Percentiles rank a stretch among this genome's conserved stretches.
These are phyloP conservation scores for Fraxinus americana DNA, from an alignment of 257 asterid genomes.

Conservation along the genomic window DNA sequence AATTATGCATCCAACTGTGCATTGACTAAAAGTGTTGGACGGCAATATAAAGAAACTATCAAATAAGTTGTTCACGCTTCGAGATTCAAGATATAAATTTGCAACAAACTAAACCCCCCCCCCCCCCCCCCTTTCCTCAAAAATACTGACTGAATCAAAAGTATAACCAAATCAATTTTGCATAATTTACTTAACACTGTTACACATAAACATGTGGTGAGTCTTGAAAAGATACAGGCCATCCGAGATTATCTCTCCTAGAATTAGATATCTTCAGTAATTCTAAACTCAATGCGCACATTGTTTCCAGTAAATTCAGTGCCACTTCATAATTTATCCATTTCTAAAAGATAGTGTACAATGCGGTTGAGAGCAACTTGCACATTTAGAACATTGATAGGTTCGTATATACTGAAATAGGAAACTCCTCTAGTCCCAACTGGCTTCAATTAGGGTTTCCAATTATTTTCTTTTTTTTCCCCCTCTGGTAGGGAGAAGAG, in stretches of 20 bases:
- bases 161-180: neutral
- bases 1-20: constrained; percentile 20
- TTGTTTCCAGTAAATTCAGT: constrained; percentile 1
- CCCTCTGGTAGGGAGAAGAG: neutral
- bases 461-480: neutral
- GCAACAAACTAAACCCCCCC: neutral
- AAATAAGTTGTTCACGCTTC: constrained; percentile 4
- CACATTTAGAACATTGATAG: neutral
- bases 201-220: neutral
- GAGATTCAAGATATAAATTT: constrained; percentile 7
- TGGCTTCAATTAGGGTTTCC: neutral
- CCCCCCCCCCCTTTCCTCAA: neutral
- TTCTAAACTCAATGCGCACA: neutral
- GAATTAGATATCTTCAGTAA: neutral
- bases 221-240: neutral
- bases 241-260: neutral
- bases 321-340: neutral
- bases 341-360: neutral
- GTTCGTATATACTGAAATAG: neutral
- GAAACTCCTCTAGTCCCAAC: neutral
- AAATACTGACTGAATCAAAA: neutral
- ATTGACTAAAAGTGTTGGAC: constrained; percentile 20
- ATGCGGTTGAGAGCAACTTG: neutral
- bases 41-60: constrained; percentile 2
- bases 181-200: neutral